phyloP scores from a whole-genome alignment of 2,329 filamentous ascomycete species.

The Neonectria faginata region DNA sequence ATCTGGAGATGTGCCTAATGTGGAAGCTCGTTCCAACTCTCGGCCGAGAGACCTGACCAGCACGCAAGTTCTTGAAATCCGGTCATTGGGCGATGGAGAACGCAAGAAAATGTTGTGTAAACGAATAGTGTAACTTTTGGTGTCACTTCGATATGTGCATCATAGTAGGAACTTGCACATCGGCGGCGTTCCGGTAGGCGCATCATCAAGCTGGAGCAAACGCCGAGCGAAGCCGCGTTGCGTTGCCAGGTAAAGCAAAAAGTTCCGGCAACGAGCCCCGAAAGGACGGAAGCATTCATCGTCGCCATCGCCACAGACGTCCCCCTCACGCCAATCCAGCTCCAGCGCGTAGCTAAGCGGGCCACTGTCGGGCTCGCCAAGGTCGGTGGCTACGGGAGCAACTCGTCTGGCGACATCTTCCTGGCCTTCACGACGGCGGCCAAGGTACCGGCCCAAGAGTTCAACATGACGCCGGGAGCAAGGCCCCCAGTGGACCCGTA shows the following conservation, averaged over 20 bases:
- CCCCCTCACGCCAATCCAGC: conserved; percentile 48
- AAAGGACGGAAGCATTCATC: conserved; percentile 53
- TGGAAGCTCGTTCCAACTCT: conserved; percentile 3
- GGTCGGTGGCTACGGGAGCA: conserved; percentile 71
- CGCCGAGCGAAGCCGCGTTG: conserved; percentile 48
- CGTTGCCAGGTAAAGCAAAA: conserved; percentile 34
- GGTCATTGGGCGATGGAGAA: neutral
- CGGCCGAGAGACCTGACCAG: neutral
- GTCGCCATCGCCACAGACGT: conserved; percentile 50
- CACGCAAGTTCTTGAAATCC: neutral
- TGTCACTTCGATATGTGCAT: neutral
- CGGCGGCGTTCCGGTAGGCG: conserved; percentile 70
- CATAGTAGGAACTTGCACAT: conserved; percentile 63
- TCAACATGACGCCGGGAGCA: conserved; percentile 43
- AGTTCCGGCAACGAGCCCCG: conserved; percentile 42
- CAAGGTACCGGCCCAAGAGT: conserved; percentile 54
- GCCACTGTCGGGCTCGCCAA: conserved; percentile 71
- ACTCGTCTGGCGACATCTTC: conserved; percentile 75
- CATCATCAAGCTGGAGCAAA: conserved; percentile 54
- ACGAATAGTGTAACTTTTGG: neutral
- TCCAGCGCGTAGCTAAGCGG: conserved; percentile 65
- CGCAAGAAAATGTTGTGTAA: neutral
- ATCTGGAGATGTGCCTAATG: conserved; percentile 5
- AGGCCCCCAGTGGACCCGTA: conserved; percentile 56
- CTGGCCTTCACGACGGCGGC: conserved; percentile 74